Evolutionary conservation across 2,329 filamentous ascomycete genomes (phyloP), one percentile per base, ranked within the genome.

Genomic region (Aureobasidium namibiae): DNA sequence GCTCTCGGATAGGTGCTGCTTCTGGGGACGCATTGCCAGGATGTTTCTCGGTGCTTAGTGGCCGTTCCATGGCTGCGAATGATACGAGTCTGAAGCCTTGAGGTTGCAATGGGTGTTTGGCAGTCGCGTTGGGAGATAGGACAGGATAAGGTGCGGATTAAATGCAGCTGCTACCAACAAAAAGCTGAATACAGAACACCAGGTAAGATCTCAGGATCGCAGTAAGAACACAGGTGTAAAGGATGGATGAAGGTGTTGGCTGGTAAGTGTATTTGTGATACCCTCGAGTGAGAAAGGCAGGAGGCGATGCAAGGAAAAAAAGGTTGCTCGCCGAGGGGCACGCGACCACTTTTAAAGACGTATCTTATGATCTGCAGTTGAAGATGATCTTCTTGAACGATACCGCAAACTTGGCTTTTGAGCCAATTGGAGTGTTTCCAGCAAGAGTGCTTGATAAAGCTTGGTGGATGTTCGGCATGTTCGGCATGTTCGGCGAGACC

Each of bases 331-430:
- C 29, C 6, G 31, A 39, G 36, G 52, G 52, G 18, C 52, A 56
- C 52, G 52, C 52, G 52, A 56, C 52, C 52, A 42, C n/a, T 23
- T 53, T 44, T 56, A 44, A 34, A 10, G 34, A 13, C 18, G n/a
- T 31, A 56, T 56, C 52, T 26, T 56, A 16, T 18, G 52, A 56
- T 56, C 52, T 56, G 52, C 52, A 44, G 1, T 56, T n/a, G 29
- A 16, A 33, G 29, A 13, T 41, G 52, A 56, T 56, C 52, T 34
- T 42, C 13, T n/a, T 34, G 38, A 41, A 38, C 46, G 18, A 33
- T 31, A 13, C 16, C 14, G 16, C 10, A 13, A 41, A 52, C n/a
- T n/a, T 6, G n/a, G 4, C 7, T 26, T 3, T 2, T n/a, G 11
- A 24, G n/a, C 52, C 52, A 56, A 56, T 56, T 44, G 39, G 36